Evolutionary conservation across 1,284 basidiomycete species (phyloP).

Genomic region (Irpex rosettiformis): DNA sequence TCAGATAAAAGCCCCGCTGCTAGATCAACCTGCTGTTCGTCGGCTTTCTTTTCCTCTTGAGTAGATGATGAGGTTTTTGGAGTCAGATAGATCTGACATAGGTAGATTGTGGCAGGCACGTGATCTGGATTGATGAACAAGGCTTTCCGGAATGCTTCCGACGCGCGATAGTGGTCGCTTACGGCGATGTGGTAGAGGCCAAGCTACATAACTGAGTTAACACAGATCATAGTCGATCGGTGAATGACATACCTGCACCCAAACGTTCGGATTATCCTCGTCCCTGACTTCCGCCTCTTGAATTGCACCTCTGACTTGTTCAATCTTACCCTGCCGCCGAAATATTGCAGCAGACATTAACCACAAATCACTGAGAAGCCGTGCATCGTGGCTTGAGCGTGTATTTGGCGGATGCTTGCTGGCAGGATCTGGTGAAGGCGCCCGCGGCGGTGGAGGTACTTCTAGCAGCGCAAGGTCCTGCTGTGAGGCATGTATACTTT

Average conservation of each 20-base stretch:
- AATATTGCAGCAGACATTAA: slow-evolving; percentile 93
- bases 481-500: slow-evolving; percentile 40
- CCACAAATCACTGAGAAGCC: slow-evolving; percentile 87
- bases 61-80: slow-evolving; percentile 10
- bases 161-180: slow-evolving; percentile 56
- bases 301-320: slow-evolving; percentile 87
- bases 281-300: slow-evolving; percentile 94
- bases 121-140: slow-evolving; percentile 77
- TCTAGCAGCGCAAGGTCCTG: slow-evolving; percentile 26
- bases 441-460: slow-evolving; percentile 34
- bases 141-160: slow-evolving; percentile 80
- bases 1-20: slow-evolving; percentile 67
- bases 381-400: slow-evolving; percentile 59
- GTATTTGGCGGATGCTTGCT: slow-evolving; percentile 37
- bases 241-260: slow-evolving; percentile 75
- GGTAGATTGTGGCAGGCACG: slow-evolving; percentile 71
- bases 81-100: slow-evolving; percentile 71
- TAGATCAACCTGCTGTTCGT: slow-evolving; percentile 63
- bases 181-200: slow-evolving; percentile 71
- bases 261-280: slow-evolving; percentile 84
- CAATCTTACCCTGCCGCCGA: slow-evolving; percentile 83
- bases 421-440: slow-evolving; percentile 38
- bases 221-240: neutral
- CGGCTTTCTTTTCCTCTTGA: slow-evolving; percentile 16
- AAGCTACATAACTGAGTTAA: slow-evolving; percentile 43